A percentile compares a stretch with the other conserved stretches of the same genome.
Conservation (phyloP, 2,329 filamentous ascomycete species). For the Stemphylium beticola region DNA sequence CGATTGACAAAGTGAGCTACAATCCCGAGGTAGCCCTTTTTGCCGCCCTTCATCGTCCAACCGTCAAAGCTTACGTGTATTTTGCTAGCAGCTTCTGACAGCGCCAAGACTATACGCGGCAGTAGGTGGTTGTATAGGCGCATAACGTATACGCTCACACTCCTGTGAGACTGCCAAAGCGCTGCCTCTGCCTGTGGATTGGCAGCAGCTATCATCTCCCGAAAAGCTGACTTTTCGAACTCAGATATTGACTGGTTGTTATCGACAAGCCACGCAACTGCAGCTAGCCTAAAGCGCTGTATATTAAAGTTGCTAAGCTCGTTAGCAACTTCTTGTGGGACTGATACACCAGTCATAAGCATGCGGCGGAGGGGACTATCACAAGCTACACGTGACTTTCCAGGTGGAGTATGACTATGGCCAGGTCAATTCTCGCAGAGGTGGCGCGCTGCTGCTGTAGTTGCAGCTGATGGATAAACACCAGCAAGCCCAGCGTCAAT, state of each 20-base stretch:
- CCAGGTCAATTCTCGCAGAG: not conserved
- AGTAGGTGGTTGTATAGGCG: not conserved
- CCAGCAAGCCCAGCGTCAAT: not conserved
- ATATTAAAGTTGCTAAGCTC: not conserved
- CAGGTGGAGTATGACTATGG: not conserved
- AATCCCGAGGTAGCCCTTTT: slow-evolving; percentile 4
- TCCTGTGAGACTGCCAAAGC: not conserved
- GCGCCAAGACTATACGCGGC: not conserved
- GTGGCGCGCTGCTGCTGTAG: not conserved
- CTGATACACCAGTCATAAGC: not conserved
- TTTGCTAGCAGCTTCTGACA: slow-evolving; percentile 3
- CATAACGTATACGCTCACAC: not conserved
- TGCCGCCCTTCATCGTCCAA: slow-evolving; percentile 4
- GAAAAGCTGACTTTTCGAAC: not conserved
- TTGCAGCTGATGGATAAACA: slow-evolving; percentile 1
- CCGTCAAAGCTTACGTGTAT: slow-evolving; percentile 8
- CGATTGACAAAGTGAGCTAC: slow-evolving; percentile 3
- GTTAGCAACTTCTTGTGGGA: not conserved
- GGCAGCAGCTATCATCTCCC: slow-evolving; percentile 1
- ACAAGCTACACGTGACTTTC: not conserved
- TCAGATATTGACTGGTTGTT: not conserved
- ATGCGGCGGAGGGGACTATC: not conserved
- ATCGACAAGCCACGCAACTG: not conserved
- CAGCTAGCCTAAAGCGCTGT: not conserved
- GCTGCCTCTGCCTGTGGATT: slow-evolving; percentile 5